Base-by-base conservation (phyloP, 2,329 filamentous ascomycete species). In the Dothiorella sarmentorum region DNA sequence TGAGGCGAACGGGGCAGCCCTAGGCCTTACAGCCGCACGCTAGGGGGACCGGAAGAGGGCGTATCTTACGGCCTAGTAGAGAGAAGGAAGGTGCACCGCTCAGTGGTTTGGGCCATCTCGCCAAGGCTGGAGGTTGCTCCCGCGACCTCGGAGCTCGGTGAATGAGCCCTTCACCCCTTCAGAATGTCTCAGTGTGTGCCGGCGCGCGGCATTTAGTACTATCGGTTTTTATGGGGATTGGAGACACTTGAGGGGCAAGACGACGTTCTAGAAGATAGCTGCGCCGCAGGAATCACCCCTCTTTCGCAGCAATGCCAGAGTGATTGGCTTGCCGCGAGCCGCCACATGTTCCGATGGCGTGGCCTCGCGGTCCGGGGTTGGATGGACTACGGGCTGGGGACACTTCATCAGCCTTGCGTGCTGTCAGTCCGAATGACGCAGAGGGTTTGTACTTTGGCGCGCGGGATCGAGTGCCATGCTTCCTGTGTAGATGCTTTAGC, bases 111-210 rank as follows among this genome's bases (percentile, higher is more conserved):
- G n/a, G n/a, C n/a, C 47, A 37, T 20, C 31, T 52, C 31, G 33
- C 33, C 11, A 24, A 38, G 31, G 20, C 17, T 31, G 47, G 31
- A 37, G 13, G 31, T 15, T 27, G 26, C 20, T 31, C 47, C n/a
- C 18, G 20, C 17, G 15, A 31, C 27, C 17, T 49, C 47, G 47
- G 47, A 52, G 31, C 47, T 52, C 47, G 47, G 47, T 52, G 47
- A 31, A 18, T 38, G 17, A n/a, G n/a, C n/a, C n/a, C n/a, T n/a
- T n/a, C n/a, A n/a, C 22, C 31, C 31, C 47, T 37, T 52, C 47
- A 52, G 17, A 11, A 52, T 52, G 47, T 52, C 47, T 52, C 47
- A 52, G 18, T 37, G 11, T 29, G 10, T 18, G 26, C 47, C 47
- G 47, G 33, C 11, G 38, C 37, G 31, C 31, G 47, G 47, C 47